Percentiles rank a stretch among this genome's conserved stretches.
These are phyloP conservation scores for Zasmidium cellare DNA, from an alignment of 2,329 filamentous ascomycete genomes.

Conservation along the genomic window DNA sequence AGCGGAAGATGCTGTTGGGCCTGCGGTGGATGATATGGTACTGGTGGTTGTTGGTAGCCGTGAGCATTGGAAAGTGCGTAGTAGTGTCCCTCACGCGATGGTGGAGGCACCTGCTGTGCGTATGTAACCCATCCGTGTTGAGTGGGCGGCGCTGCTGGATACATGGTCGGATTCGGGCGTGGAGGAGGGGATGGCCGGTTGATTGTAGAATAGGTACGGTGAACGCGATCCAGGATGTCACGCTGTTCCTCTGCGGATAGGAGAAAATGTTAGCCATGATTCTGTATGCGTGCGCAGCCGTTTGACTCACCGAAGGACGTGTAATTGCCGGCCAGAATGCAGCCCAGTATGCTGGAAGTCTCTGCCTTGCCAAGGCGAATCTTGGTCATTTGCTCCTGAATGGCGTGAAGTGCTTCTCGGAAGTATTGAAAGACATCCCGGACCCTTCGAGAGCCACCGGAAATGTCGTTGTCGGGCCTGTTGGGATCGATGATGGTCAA, in stretches of 20 bases:
- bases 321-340: conserved; percentile 78
- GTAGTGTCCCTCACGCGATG: neutral
- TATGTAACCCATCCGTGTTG: neutral
- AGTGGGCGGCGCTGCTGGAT: neutral
- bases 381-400: conserved; percentile 45
- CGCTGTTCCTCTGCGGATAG: no score
- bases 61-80: neutral
- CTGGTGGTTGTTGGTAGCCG: neutral
- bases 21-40: neutral
- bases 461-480: conserved; percentile 80
- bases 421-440: conserved; percentile 69
- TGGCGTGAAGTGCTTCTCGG: conserved; percentile 57
- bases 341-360: conserved; percentile 63
- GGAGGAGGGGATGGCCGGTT: no score
- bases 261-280: no score
- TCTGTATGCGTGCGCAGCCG: no score
- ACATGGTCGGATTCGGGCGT: no score
- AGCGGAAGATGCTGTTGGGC: neutral
- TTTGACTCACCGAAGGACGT: conserved; percentile 58
- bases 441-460: conserved; percentile 77
- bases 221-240: no score
- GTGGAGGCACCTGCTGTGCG: neutral
- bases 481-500: conserved; percentile 93
- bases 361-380: conserved; percentile 39
- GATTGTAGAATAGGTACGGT: no score